Evolutionary conservation across 2,329 filamentous ascomycete species (phyloP).

Genomic region (Venturiaceae sp.): DNA sequence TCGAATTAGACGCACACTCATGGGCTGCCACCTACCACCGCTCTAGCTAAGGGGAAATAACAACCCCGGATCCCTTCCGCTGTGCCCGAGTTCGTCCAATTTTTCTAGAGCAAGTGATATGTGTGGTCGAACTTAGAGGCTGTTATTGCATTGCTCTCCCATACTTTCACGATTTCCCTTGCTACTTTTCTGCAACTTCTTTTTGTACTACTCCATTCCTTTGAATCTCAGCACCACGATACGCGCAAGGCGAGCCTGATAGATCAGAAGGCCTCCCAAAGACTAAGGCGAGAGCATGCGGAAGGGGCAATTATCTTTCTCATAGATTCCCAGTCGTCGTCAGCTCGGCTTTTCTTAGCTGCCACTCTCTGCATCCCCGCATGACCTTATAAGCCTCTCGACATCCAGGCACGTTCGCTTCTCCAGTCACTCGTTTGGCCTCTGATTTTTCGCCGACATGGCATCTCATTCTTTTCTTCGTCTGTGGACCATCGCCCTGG

Average conservation of each 20-base stretch:
- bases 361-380: background rate
- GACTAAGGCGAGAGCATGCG: background rate
- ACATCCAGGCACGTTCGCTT: background rate
- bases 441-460: background rate
- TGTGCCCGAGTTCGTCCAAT: background rate
- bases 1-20: background rate
- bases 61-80: background rate
- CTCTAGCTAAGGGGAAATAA: background rate
- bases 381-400: background rate
- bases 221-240: background rate
- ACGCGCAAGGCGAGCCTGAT: no score
- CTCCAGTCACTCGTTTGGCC: constrained; percentile 2
- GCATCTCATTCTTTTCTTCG: background rate
- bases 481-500: background rate
- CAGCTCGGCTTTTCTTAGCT: background rate
- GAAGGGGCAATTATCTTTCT: background rate
- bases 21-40: background rate
- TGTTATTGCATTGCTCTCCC: background rate
- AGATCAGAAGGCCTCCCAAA: background rate
- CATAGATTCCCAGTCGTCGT: background rate
- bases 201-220: background rate
- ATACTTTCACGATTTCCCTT: background rate
- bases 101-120: background rate
- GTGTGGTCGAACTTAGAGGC: background rate
- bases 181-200: no score